Base-by-base conservation (phyloP, 257 asterid genomes). In the Striga asiatica region DNA sequence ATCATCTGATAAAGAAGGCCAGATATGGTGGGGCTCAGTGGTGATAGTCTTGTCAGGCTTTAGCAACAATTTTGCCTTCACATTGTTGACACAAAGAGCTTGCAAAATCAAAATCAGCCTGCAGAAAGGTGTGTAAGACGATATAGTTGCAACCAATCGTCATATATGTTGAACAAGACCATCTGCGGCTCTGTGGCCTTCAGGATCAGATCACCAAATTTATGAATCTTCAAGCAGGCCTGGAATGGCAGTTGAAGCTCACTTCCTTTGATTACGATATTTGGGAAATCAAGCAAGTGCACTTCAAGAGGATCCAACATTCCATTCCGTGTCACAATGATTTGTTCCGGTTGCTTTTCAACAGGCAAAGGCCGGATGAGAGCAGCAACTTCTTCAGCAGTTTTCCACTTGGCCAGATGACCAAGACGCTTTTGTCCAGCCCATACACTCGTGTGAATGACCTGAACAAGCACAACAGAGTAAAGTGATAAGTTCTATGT, bases 241-340 rank as follows among this genome's bases (percentile, higher is more conserved):
- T 88, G 99, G 85, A 92, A 92, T n/a, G 99, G 99, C 75, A 92
- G 58, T 66, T 92, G 99, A n/a, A 92, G 86, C 76, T 92, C 99
- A 67, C 99, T 92, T 56, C 99, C 99, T 60, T 92, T 92, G n/a
- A 92, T 92, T 58, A 92, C 99, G 53, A 92, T 92, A 62, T 88
- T 92, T 0, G 99, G 99, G 63, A 92, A 92, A 76, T 92, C 99
- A 16, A 92, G 95, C 78, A 92, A 79, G 71, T 92, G 99, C 39
- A 92, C 99, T 77, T 92, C 99, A 47, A 92, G 78, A 21, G 99
- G 95, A 76, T 92, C 99, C 76, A 92, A 67, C 99, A 92, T 92
- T 67, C 99, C 99, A 58, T 92, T 92, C 12, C 99, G 88, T 16
- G 99, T 92, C 72, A 92, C 99, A 24, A 92, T 92, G 56, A 92